These are phyloP conservation scores for Apiotrichum mycotoxinovorans DNA, from an alignment of 1,284 basidiomycete species.

Conservation along the genomic window DNA sequence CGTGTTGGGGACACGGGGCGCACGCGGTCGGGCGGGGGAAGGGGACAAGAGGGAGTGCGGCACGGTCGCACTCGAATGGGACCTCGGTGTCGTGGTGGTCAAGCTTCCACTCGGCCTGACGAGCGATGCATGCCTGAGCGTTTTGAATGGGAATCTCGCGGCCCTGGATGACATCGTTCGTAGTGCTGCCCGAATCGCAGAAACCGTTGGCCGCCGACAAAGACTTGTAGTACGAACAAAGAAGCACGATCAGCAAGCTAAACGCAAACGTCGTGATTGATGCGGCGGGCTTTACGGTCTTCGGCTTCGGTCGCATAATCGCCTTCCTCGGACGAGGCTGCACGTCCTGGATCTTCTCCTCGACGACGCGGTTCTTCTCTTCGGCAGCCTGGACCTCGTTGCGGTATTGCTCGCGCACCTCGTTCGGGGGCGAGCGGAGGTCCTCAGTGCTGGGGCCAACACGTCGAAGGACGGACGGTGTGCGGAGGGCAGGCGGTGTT, in stretches of 20 bases:
- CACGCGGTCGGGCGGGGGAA: constrained; percentile 67
- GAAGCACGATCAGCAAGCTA: constrained; percentile 53
- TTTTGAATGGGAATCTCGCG: constrained; percentile 50
- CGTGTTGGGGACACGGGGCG: constrained; percentile 79
- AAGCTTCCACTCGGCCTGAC: constrained; percentile 23
- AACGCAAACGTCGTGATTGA: constrained; percentile 40
- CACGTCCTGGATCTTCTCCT: constrained; percentile 19
- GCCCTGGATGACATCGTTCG: constrained; percentile 58
- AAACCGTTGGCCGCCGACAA: constrained; percentile 73
- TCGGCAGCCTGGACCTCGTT: constrained; percentile 26
- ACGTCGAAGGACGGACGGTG: constrained; percentile 27
- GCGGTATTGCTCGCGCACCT: constrained; percentile 24
- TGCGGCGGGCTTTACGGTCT: constrained; percentile 1
- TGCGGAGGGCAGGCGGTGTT: background rate
- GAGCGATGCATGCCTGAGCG: constrained; percentile 59
- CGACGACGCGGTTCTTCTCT: constrained; percentile 33
- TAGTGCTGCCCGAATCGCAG: constrained; percentile 66
- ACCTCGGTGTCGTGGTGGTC: constrained; percentile 24
- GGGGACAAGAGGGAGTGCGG: constrained; percentile 55
- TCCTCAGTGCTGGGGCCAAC: constrained; percentile 38
- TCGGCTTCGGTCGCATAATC: constrained; percentile 6
- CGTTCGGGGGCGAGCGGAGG: constrained; percentile 34
- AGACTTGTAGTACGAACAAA: constrained; percentile 48
- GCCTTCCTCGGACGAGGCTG: constrained; percentile 9
- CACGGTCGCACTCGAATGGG: constrained; percentile 29